Evolutionary conservation across 1,139 yeast genomes (phyloP).

Genomic region (Arxiozyma telluris): DNA sequence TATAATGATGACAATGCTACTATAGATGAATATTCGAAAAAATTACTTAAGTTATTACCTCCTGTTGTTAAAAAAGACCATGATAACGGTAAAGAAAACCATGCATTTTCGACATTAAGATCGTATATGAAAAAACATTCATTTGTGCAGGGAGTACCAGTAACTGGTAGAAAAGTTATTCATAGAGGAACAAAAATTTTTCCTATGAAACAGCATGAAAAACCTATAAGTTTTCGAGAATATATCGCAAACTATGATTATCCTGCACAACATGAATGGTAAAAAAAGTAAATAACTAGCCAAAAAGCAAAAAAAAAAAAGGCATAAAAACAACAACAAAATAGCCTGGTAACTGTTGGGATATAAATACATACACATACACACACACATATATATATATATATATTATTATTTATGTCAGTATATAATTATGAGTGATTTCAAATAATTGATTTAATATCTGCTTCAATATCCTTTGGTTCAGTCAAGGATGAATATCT

Average conservation of each 20-base stretch:
- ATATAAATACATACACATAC: background rate
- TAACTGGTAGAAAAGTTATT: conserved; percentile 21
- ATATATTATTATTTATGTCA: background rate
- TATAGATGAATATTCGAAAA: conserved; percentile 9
- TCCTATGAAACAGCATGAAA: conserved; percentile 13
- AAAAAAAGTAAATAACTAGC: background rate
- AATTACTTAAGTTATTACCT: conserved; percentile 21
- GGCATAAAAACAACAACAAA: too few species aligned
- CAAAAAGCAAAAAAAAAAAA: background rate
- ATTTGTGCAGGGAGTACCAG: conserved; percentile 16
- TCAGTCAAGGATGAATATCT: conserved; percentile 57
- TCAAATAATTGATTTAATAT: conserved; percentile 3
- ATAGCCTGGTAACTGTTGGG: background rate
- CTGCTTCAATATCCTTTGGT: conserved; percentile 35
- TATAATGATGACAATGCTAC: too few species aligned
- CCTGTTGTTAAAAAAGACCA: conserved; percentile 7
- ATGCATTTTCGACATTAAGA: conserved; percentile 19
- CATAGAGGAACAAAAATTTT: conserved; percentile 19
- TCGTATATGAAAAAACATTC: conserved; percentile 20
- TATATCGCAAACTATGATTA: conserved; percentile 1
- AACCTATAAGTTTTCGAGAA: conserved; percentile 4
- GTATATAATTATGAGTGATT: background rate
- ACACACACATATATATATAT: background rate
- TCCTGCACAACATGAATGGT: background rate
- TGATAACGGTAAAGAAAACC: conserved; percentile 12